Evolutionary conservation across 352 stramenopile genomes (phyloP).

Genomic region (Globisporangium solare): DNA sequence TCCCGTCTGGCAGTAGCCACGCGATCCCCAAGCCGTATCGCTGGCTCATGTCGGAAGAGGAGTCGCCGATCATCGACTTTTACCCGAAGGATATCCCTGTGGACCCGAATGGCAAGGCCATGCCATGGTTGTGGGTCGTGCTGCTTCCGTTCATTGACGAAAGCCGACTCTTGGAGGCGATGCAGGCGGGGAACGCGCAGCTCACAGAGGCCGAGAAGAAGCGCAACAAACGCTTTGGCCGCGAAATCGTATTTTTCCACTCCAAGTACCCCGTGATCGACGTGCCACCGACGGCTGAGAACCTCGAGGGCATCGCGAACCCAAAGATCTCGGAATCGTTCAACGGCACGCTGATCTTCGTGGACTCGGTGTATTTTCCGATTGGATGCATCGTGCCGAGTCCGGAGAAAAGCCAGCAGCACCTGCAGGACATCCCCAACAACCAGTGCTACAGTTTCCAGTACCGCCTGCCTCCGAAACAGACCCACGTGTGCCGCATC

Average conservation of each 20-base stretch:
- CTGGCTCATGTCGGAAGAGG: conserved; percentile 92
- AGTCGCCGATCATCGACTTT: conserved; percentile 97
- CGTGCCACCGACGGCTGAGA: conserved; percentile 34
- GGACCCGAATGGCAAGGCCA: conserved; percentile 98
- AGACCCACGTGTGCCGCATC: conserved; percentile 48
- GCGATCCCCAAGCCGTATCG: conserved; percentile 94
- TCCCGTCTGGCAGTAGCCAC: conserved; percentile 91
- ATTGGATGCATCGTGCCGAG: conserved; percentile 72
- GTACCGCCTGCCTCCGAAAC: conserved; percentile 53
- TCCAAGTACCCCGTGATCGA: conserved; percentile 48
- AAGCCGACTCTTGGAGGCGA: conserved; percentile 87
- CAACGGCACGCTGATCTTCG: conserved; percentile 64
- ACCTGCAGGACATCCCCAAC: conserved; percentile 77
- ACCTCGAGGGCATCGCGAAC: conserved; percentile 36
- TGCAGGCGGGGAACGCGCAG: conserved; percentile 69
- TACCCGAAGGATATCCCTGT: conserved; percentile 94
- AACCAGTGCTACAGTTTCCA: conserved; percentile 87
- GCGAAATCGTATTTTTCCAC: conserved; percentile 85
- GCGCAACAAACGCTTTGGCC: conserved; percentile 76
- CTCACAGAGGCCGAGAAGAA: conserved; percentile 75
- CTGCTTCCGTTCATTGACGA: conserved; percentile 99
- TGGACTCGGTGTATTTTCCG: conserved; percentile 70
- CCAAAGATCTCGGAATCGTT: conserved; percentile 58
- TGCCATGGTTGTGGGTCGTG: conserved; percentile 99
- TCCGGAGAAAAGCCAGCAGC: conserved; percentile 63